Base-by-base conservation (phyloP, 306 rosid species). In the Cyclanthera cordifolia region DNA sequence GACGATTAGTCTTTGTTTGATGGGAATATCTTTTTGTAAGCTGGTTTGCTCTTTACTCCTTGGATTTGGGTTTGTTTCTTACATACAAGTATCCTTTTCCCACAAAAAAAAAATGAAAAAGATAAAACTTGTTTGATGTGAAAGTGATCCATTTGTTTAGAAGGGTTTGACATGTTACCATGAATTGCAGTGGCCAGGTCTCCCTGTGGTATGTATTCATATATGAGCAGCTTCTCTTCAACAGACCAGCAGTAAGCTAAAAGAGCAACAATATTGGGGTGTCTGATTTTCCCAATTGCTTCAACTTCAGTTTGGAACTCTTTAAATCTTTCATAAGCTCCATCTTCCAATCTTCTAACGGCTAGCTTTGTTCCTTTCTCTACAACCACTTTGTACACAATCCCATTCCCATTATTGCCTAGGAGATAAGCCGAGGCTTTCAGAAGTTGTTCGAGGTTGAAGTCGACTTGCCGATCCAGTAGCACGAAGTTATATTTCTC, bases 181-280 rank as follows among this genome's bases (percentile, higher is more conserved):
- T 92, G 97, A 80, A 92, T 79, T 68, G 97, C 96, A 28, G 87
- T 46, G 19, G 90, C 84, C 63, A 92, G 96, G 83, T 79, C 90
- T 77, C 95, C 97, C 53, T 92, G 83, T 27, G 97, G 82, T 41
- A 91, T 76, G 55, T 85, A 91, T 56, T 91, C 96, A 79, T 85
- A 87, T 57, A 92, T 84, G 82, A 89, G 95, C 82, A 92, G 95
- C 81, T 92, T 92, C 85, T 92, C 97, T 79, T 92, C 96, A 49
- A 84, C 93, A 80, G 97, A 92, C 97, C 97, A 92, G 73, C 86
- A 92, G 69, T 89, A 92, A 52, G 97, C 96, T 76, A 83, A 80
- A 6, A 92, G 84, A 28, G 90, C 80, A 50, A 84, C 95, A n/a
- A 92, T 53, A 69, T 92, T 92, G 48, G 95, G 97, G 80, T 92